Percentiles rank a stretch among this genome's conserved stretches.
Evolutionary conservation across 257 asterid species (phyloP).

Genomic region (Capsicum chinense): DNA sequence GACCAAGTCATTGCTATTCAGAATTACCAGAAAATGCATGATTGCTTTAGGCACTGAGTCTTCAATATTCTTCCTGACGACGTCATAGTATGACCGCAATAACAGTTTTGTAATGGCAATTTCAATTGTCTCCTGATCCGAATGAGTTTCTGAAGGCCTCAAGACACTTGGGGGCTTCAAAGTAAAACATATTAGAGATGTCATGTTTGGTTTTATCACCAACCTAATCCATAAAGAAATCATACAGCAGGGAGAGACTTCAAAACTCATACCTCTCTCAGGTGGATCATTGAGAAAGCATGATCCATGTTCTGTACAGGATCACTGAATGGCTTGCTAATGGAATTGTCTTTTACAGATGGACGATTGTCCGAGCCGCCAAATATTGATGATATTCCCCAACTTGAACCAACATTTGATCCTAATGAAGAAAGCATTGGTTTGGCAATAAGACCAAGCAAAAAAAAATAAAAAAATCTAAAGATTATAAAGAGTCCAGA

Average conservation of each 20-base stretch:
- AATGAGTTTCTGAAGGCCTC: slow-evolving; percentile 76
- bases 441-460: slow-evolving; percentile 12
- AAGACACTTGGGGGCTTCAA: slow-evolving; percentile 79
- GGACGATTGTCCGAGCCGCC: slow-evolving; percentile 69
- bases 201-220: not conserved
- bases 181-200: slow-evolving; percentile 23
- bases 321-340: slow-evolving; percentile 57
- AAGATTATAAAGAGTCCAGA: not conserved
- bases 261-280: slow-evolving; percentile 65
- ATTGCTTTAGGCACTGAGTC: slow-evolving; percentile 88
- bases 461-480: not conserved
- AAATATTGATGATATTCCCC: slow-evolving; percentile 97
- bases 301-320: slow-evolving; percentile 64
- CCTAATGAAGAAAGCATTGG: slow-evolving; percentile 43
- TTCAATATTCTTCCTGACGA: slow-evolving; percentile 80
- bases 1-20: not conserved
- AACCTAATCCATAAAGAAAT: not conserved
- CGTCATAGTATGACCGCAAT: slow-evolving; percentile 78
- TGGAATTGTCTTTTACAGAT: slow-evolving; percentile 59
- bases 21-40: slow-evolving; percentile 90
- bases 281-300: slow-evolving; percentile 65
- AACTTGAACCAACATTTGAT: slow-evolving; percentile 61
- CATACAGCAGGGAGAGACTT: not conserved
- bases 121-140: slow-evolving; percentile 72
- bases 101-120: slow-evolving; percentile 70